Percentiles rank a stretch among this genome's conserved stretches.
phyloP scores from a whole-genome alignment of 75 land plant species.

The Chamaecyparis obtusa region DNA sequence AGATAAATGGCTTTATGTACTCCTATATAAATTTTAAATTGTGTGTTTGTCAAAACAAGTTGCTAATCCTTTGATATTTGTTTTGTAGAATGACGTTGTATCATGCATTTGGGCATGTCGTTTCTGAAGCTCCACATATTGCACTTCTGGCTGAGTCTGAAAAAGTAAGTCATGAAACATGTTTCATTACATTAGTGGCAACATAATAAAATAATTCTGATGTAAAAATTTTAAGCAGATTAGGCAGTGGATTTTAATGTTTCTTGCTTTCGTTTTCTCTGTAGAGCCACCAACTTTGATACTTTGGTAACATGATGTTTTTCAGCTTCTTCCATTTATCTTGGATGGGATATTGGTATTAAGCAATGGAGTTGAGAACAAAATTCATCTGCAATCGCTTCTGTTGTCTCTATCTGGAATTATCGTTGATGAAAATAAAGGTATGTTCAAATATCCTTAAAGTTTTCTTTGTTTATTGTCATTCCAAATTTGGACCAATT shows the following conservation, averaged over 20 bases:
- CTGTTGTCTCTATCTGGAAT: constrained; percentile 76
- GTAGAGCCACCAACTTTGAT: neutral
- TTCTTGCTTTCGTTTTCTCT: neutral
- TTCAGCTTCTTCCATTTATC: constrained; percentile 64
- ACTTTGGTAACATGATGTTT: constrained; percentile 8
- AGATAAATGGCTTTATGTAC: neutral
- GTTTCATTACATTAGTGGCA: neutral
- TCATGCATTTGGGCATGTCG: constrained; percentile 63
- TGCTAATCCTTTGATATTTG: neutral
- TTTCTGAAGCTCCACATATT: constrained; percentile 58
- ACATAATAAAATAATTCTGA: neutral
- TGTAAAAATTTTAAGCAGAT: neutral
- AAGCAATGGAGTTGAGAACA: constrained; percentile 38
- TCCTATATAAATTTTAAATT: too few species aligned
- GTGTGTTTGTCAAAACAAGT: neutral
- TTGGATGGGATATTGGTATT: constrained; percentile 53
- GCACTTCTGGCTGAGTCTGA: constrained; percentile 60
- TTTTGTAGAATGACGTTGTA: constrained; percentile 56
- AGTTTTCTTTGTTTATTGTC: neutral
- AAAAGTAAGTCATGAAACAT: constrained; percentile 43
- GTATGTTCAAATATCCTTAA: neutral
- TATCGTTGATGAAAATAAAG: constrained; percentile 64
- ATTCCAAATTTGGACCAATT: neutral
- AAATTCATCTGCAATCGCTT: constrained; percentile 46
- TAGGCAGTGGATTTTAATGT: neutral